These are phyloP conservation scores for Colletotrichum tropicale DNA, from an alignment of 2,329 filamentous ascomycete genomes.

Conservation along the genomic window DNA sequence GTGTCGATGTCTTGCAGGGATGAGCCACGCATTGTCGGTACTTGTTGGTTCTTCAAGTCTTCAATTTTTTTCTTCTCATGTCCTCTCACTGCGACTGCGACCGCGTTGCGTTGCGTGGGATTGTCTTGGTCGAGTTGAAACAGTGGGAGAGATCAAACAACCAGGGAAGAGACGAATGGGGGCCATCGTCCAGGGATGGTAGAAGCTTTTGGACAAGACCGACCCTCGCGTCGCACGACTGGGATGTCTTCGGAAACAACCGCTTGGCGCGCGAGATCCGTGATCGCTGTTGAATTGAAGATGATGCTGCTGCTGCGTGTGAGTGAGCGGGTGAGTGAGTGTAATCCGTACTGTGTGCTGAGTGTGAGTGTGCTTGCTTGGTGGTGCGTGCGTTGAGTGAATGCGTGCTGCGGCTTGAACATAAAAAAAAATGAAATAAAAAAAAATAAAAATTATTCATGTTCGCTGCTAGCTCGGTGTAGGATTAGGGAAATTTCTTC, in stretches of 20 bases:
- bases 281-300: background rate
- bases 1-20: background rate
- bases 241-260: conserved; percentile 18
- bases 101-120: background rate
- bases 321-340: background rate
- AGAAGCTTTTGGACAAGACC: conserved; percentile 19
- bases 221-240: conserved; percentile 18
- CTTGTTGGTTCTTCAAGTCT: background rate
- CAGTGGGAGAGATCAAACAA: conserved; percentile 18
- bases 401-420: background rate
- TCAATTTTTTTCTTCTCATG: background rate
- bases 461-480: background rate
- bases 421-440: background rate
- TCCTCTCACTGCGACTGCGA: background rate
- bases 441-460: background rate
- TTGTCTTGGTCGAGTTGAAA: conserved; percentile 14
- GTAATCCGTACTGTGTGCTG: background rate
- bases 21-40: background rate
- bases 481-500: background rate
- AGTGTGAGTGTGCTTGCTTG: background rate
- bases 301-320: background rate
- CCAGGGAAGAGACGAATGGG: conserved; percentile 1
- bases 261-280: conserved; percentile 19
- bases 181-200: conserved; percentile 1
- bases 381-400: background rate